Base-by-base conservation (phyloP, 371 early-diverging fungal genomes). In the Mortierella sp. region DNA sequence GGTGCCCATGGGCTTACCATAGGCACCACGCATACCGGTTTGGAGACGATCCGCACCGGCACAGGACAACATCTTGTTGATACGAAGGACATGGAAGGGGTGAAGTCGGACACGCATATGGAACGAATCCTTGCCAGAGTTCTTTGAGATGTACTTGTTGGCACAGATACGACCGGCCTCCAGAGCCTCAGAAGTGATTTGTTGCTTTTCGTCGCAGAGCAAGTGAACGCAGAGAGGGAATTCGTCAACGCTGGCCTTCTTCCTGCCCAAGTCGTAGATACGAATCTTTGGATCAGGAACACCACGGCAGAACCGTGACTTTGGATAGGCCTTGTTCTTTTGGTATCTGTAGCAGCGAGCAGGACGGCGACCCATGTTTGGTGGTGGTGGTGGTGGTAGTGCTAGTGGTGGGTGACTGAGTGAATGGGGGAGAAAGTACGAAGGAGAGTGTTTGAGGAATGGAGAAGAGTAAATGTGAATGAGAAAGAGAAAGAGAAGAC, bases 1-100 rank as follows among this genome's bases (percentile, higher is more conserved):
- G 70, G 92, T 89, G 81, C 99, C 99, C 79, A 94, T 90, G 77
- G 99, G 99, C 92, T 99, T 99, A 77, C 99, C 99, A 86, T 92
- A 99, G 80, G 99, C 98, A 85, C 99, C 99, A 90, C 99, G 96
- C 99, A 99, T 99, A 92, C 99, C 99, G 72, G 95, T 96, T 88
- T 99, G 99, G 79, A 99, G 93, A 89, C 99, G 89, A 95, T 99
- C 99, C 74, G 99, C 99, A 89, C 99, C 99, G 80, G 99, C 99
- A 89, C 99, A 99, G 72, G 99, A 99, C 93, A 99, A 93, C 99
- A 99, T 99, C 92, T 99, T 99, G 94, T 99, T 99, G 94, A 99
- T 99, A 83, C 99, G 97, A 80, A 99, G 88, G 58, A 99, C 99
- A 90, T 99, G 99, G 92, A 93, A 98, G 53, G 99, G 99, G 87